Evolutionary conservation across 2,329 filamentous ascomycete species (phyloP).

Genomic region (Anthostomella pinea): DNA sequence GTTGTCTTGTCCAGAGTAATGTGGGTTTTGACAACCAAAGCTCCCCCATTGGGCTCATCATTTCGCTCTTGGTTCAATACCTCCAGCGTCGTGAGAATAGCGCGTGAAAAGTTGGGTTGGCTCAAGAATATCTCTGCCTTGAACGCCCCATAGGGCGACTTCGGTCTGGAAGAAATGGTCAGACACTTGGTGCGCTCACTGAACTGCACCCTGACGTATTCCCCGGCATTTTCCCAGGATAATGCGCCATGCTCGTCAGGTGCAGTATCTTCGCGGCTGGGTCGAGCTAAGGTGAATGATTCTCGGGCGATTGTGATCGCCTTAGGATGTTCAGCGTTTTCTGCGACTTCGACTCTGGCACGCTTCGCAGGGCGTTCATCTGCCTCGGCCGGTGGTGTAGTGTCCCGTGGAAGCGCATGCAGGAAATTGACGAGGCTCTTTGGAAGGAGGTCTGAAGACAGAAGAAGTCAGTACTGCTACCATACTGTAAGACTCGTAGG

Average conservation of each 20-base stretch:
- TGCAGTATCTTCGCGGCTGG: background rate
- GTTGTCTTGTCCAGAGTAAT: slow-evolving; percentile 30
- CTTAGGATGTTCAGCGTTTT: slow-evolving; percentile 15
- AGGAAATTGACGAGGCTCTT: slow-evolving; percentile 16
- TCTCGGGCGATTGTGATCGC: slow-evolving; percentile 21
- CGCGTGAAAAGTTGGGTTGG: slow-evolving; percentile 8
- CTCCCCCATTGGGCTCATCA: slow-evolving; percentile 15
- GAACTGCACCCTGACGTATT: slow-evolving; percentile 16
- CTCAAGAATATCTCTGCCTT: slow-evolving; percentile 10
- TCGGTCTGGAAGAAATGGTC: slow-evolving; percentile 9
- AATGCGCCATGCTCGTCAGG: slow-evolving; percentile 2
- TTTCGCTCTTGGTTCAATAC: slow-evolving; percentile 15
- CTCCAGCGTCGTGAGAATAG: slow-evolving; percentile 8
- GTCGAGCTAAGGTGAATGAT: slow-evolving; percentile 17
- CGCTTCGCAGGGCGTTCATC: slow-evolving; percentile 8
- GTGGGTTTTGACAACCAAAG: slow-evolving; percentile 35
- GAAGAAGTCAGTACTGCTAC: no score
- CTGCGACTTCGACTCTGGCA: slow-evolving; percentile 21
- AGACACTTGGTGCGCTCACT: slow-evolving; percentile 3
- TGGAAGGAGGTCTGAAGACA: no score
- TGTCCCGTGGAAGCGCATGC: slow-evolving; percentile 6
- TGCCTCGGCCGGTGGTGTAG: background rate
- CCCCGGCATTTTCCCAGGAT: slow-evolving; percentile 13
- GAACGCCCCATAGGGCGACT: slow-evolving; percentile 11
- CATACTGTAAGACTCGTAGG: no score